phyloP scores from a whole-genome alignment of 2,329 filamentous ascomycete genomes.

The Metarhizium anisopliae region DNA sequence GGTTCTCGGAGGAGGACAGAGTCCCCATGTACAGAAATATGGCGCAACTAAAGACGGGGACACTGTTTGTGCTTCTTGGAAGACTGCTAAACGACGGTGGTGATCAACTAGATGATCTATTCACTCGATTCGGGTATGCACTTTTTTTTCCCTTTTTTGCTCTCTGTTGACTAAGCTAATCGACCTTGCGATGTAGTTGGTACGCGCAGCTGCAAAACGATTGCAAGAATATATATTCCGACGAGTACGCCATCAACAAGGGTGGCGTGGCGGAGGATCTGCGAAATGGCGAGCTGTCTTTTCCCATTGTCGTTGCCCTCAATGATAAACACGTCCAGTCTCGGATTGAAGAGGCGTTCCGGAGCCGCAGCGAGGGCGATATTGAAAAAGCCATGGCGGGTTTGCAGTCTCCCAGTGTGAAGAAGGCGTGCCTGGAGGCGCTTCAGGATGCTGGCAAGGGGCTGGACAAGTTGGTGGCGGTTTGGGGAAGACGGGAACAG shows the following conservation, averaged over 20 bases:
- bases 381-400: slow-evolving; percentile 5
- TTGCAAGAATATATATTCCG: slow-evolving; percentile 11
- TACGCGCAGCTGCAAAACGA: slow-evolving; percentile 11
- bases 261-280: slow-evolving; percentile 9
- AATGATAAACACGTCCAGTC: background rate
- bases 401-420: slow-evolving; percentile 6
- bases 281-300: slow-evolving; percentile 9
- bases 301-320: slow-evolving; percentile 10
- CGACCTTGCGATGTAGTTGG: slow-evolving; percentile 1
- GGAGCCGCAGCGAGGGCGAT: slow-evolving; percentile 1
- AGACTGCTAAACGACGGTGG: slow-evolving; percentile 8
- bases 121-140: slow-evolving; percentile 9
- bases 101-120: slow-evolving; percentile 6
- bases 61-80: slow-evolving; percentile 8
- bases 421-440: slow-evolving; percentile 6
- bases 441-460: slow-evolving; percentile 7
- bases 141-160: no score
- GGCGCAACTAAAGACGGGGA: slow-evolving; percentile 10
- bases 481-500: slow-evolving; percentile 10
- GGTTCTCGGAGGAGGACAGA: slow-evolving; percentile 1
- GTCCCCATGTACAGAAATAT: slow-evolving; percentile 8
- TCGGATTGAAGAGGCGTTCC: slow-evolving; percentile 4
- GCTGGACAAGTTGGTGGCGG: slow-evolving; percentile 6
- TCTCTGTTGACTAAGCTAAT: background rate
- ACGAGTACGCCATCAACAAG: slow-evolving; percentile 9